Base-by-base conservation (phyloP, 1,284 basidiomycete genomes). In the Tylopilus orsonianus region DNA sequence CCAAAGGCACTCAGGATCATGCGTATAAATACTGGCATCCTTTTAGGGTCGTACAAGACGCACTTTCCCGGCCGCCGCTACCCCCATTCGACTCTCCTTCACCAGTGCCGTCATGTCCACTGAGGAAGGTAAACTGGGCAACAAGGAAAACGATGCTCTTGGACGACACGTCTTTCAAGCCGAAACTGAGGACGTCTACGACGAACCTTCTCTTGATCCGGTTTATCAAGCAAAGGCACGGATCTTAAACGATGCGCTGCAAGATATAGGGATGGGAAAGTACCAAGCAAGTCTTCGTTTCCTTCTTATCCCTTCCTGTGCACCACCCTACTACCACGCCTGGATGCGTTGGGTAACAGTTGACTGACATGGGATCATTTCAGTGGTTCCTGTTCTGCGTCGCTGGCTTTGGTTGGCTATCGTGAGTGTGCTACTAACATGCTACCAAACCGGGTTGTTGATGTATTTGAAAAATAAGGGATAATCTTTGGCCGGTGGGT, bases 191-290 rank as follows among this genome's bases (percentile, higher is more conserved):
- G 74, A 78, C 42, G 62, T 81, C 10, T 78, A 75, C 42, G 71
- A 71, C 27, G 75, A 77, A 10, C 71, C 69, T 23, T 62, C 72
- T 2, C 54, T 85, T 39, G 83, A 87, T 55, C 81, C 80, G 0
- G 70, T 83, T 1, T 87, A 87, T 55, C 74, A 76, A 49, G 79
- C 75, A 18, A 87, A 87, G 54, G 80, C 82, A 1, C 68, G 71
- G 5, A 68, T 86, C 8, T 64, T 88, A 48, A 87, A 87, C 53
- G 73, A 78, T 45, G 85, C 83, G 1, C 70, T 89, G 10, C 81
- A 84, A 60, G 79, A 84, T 44, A 81, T 87, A 37, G 85, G 85
- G 5, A 86, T 87, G 79, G 86, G 86, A 5, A 77, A 71, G 47
- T 87, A 87, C 59, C 85, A 87, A 70, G 79, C 79, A 50, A 47